Conservation (phyloP, 2,329 filamentous ascomycete species). For the Hymenoscyphus salicellus region DNA sequence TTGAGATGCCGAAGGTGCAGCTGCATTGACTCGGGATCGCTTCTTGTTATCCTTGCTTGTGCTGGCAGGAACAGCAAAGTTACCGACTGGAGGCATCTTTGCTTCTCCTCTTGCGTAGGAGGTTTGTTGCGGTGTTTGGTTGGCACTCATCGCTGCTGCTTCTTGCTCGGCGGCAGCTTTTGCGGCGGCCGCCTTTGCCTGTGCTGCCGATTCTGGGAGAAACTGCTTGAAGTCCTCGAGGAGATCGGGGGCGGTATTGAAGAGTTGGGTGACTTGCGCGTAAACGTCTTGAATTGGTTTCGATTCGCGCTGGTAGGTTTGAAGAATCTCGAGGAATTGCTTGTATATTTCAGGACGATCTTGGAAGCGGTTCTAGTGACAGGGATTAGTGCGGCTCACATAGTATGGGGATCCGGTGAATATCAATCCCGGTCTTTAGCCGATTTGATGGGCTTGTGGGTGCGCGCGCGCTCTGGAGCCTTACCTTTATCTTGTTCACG, state of each 20-base stretch:
- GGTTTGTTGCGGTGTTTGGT: constrained; percentile 52
- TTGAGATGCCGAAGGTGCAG: constrained; percentile 36
- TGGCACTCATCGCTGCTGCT: constrained; percentile 42
- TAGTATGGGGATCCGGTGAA: not conserved
- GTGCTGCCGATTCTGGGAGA: constrained; percentile 80
- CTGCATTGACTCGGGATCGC: constrained; percentile 52
- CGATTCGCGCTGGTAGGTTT: constrained; percentile 96
- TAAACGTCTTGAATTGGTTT: constrained; percentile 99
- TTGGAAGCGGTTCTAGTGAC: constrained; percentile 82
- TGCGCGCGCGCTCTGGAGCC: not conserved
- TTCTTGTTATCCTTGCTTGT: constrained; percentile 91
- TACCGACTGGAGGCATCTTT: constrained; percentile 88
- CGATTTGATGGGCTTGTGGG: not conserved
- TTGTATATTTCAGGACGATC: constrained; percentile 98
- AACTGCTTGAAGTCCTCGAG: constrained; percentile 99
- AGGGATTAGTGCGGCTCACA: not conserved
- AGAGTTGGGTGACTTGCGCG: constrained; percentile 89
- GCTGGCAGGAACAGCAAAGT: constrained; percentile 80
- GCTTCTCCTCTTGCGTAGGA: constrained; percentile 49
- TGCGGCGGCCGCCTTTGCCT: constrained; percentile 57
- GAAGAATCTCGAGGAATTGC: constrained; percentile 95
- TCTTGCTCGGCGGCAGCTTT: constrained; percentile 61
- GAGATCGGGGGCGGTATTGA: constrained; percentile 88
- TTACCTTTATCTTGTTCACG: constrained; percentile 98
- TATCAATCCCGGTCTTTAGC: not conserved